These are phyloP conservation scores for Bimuria novae-zelandiae DNA, from an alignment of 2,329 filamentous ascomycete genomes.

Conservation along the genomic window DNA sequence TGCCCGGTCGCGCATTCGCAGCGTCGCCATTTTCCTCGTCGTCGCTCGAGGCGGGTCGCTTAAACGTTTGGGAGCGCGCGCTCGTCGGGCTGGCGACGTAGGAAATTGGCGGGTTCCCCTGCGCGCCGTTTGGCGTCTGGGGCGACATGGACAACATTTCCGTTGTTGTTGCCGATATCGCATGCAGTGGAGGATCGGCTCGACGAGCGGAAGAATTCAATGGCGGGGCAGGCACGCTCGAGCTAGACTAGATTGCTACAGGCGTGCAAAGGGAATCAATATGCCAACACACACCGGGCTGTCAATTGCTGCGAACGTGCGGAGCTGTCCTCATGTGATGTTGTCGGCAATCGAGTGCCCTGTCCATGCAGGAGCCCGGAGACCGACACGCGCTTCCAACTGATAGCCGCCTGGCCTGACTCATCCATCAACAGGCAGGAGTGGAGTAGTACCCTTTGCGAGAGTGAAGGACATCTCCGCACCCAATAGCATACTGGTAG, in stretches of 20 bases:
- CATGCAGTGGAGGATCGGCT: slow-evolving; percentile 5
- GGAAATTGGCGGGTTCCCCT: slow-evolving; percentile 33
- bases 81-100: slow-evolving; percentile 36
- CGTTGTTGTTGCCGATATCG: slow-evolving; percentile 16
- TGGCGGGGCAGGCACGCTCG: slow-evolving; percentile 4
- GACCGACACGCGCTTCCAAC: background rate
- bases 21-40: slow-evolving; percentile 40
- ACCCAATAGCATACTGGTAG: slow-evolving; percentile 2
- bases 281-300: slow-evolving; percentile 5
- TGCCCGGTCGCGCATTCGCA: slow-evolving; percentile 23
- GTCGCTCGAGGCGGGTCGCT: slow-evolving; percentile 44
- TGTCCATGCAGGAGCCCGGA: slow-evolving; percentile 7
- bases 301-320: slow-evolving; percentile 6
- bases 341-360: background rate
- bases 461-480: background rate
- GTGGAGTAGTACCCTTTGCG: background rate
- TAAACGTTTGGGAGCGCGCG: slow-evolving; percentile 39
- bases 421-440: background rate
- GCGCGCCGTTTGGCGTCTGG: slow-evolving; percentile 33
- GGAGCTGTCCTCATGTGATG: slow-evolving; percentile 4
- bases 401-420: slow-evolving; percentile 6
- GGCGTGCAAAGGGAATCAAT: background rate
- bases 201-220: slow-evolving; percentile 6
- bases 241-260: slow-evolving; percentile 7
- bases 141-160: slow-evolving; percentile 34